Evolutionary conservation across 2,329 filamentous ascomycete genomes (phyloP).

Genomic region (Didymosphaeria variabile): DNA sequence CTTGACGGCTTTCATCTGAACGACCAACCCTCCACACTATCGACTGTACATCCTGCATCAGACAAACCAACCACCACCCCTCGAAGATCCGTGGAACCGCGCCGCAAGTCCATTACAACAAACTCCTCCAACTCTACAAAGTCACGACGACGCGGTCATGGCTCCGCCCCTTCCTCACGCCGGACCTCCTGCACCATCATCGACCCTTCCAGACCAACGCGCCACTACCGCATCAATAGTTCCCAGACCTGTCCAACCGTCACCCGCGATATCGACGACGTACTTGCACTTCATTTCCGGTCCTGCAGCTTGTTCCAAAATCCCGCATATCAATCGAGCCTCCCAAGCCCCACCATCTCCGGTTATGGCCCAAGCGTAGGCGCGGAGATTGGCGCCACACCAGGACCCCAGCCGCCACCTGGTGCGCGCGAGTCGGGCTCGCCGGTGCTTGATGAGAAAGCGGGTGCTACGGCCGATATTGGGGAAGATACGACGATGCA

Average conservation of each 20-base stretch:
- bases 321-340: slow-evolving; percentile 36
- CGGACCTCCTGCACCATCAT: slow-evolving; percentile 47
- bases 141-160: slow-evolving; percentile 38
- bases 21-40: slow-evolving; percentile 21
- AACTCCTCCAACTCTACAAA: slow-evolving; percentile 41
- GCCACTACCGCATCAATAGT: slow-evolving; percentile 47
- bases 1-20: slow-evolving; percentile 16
- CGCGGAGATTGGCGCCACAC: slow-evolving; percentile 13
- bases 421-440: slow-evolving; percentile 8
- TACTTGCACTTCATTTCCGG: slow-evolving; percentile 51
- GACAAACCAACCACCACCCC: slow-evolving; percentile 28
- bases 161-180: slow-evolving; percentile 46
- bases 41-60: slow-evolving; percentile 32
- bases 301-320: slow-evolving; percentile 48
- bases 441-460: slow-evolving; percentile 27
- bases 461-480: slow-evolving; percentile 22
- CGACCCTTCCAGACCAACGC: slow-evolving; percentile 45
- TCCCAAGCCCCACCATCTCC: slow-evolving; percentile 35
- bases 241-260: slow-evolving; percentile 36
- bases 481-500: slow-evolving; percentile 43
- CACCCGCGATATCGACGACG: slow-evolving; percentile 49
- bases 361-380: slow-evolving; percentile 22
- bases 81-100: slow-evolving; percentile 26
- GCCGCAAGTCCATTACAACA: slow-evolving; percentile 40
- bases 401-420: slow-evolving; percentile 13